A percentile compares a stretch with the other conserved stretches of the same genome.
Evolutionary conservation across 23 red algal species (phyloP).

Genomic region (Cyanidioschyzon merolae): DNA sequence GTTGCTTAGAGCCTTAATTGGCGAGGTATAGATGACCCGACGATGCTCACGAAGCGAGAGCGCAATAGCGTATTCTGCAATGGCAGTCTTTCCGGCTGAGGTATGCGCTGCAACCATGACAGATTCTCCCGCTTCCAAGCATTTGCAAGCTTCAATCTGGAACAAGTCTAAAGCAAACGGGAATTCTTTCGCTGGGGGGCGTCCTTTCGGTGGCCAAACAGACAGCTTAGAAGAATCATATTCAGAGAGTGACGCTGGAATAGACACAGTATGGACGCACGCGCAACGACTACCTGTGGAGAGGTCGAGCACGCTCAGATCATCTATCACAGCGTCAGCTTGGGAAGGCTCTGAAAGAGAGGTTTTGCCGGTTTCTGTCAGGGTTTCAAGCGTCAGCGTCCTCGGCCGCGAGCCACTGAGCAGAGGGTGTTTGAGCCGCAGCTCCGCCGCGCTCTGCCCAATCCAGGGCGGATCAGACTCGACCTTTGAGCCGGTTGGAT

Average conservation of each 20-base stretch:
- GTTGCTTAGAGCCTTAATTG: slow-evolving; percentile 96
- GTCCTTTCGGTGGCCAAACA: background rate
- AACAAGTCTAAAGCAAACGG: slow-evolving; percentile 78
- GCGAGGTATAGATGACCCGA: slow-evolving; percentile 92
- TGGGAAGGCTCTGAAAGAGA: background rate
- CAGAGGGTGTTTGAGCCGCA: background rate
- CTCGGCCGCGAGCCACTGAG: background rate
- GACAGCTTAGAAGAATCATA: background rate
- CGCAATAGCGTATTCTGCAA: slow-evolving; percentile 98
- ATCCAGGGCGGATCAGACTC: background rate
- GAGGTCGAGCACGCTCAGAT: background rate
- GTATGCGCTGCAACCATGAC: slow-evolving; percentile 94
- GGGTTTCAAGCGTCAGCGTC: background rate
- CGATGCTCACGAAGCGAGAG: slow-evolving; percentile 50
- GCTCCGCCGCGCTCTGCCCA: background rate
- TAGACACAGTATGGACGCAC: slow-evolving; percentile 4
- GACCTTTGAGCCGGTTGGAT: background rate
- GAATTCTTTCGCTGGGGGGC: slow-evolving; percentile 65
- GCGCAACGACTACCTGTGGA: background rate
- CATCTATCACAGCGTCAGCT: background rate
- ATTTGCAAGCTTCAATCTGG: slow-evolving; percentile 58
- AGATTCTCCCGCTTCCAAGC: slow-evolving; percentile 70
- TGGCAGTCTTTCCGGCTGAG: slow-evolving; percentile 87
- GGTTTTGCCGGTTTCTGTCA: background rate
- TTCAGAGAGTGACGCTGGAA: background rate